Evolutionary conservation across 345 rosid species (phyloP).

Genomic region (Camelina hispida): DNA sequence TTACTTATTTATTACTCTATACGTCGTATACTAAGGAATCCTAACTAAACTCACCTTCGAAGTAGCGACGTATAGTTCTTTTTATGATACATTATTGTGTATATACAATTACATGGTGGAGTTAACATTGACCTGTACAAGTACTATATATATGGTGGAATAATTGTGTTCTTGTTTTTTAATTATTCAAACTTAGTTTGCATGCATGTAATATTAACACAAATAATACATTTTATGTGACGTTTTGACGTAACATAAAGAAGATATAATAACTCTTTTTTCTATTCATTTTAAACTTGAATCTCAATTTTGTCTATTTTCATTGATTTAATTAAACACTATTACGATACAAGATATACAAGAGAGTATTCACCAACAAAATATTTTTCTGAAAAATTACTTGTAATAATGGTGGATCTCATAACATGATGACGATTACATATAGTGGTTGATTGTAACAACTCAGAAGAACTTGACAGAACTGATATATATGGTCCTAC

Average conservation of each 20-base stretch:
- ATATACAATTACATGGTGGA: neutral
- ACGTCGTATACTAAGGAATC: conserved; percentile 1
- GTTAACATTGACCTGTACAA: neutral
- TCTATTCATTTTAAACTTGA: neutral
- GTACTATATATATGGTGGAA: neutral
- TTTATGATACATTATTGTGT: conserved; percentile 1
- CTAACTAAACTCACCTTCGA: neutral
- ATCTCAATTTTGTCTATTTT: neutral
- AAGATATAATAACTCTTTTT: neutral
- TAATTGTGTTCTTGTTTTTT: neutral
- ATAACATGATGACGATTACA: conserved; percentile 22
- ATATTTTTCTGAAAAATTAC: too few relatives aligned
- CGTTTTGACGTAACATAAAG: neutral
- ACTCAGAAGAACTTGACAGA: conserved; percentile 17
- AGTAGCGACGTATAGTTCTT: neutral
- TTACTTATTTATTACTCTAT: neutral
- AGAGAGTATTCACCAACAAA: neutral
- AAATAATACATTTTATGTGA: neutral
- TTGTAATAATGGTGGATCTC: neutral
- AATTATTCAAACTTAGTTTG: neutral
- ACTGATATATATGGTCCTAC: conserved; percentile 12
- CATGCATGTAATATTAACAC: neutral
- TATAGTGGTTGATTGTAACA: conserved; percentile 21
- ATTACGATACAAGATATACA: neutral
- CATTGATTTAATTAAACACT: neutral